Evolutionary conservation across 768 basidiomycete genomes (phyloP).

Genomic region (Termitomyces sp.): DNA sequence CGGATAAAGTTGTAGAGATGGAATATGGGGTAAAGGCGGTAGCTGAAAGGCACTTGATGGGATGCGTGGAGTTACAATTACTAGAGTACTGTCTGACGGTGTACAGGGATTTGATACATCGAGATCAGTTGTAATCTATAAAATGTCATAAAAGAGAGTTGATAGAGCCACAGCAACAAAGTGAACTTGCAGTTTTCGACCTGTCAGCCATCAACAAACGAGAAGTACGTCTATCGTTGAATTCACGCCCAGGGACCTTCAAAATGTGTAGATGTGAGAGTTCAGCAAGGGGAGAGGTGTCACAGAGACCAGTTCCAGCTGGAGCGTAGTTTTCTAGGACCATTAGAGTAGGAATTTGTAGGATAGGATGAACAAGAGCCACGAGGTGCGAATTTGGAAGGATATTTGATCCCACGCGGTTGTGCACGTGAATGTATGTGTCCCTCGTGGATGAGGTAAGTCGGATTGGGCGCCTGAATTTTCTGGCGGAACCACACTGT

Average conservation of each 20-base stretch:
- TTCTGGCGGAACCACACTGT: background rate
- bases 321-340: conserved; percentile 1
- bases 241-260: background rate
- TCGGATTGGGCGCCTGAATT: background rate
- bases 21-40: conserved; percentile 30
- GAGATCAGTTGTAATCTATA: conserved; percentile 3
- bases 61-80: background rate
- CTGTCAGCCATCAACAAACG: conserved; percentile 4
- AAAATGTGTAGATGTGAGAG: conserved; percentile 1
- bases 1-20: conserved; percentile 33
- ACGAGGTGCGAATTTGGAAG: background rate
- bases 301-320: conserved; percentile 8
- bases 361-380: background rate
- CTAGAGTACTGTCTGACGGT: background rate
- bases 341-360: conserved; percentile 4
- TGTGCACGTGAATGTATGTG: background rate
- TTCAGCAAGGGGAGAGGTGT: background rate
- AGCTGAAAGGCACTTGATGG: conserved; percentile 10
- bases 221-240: background rate
- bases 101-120: background rate
- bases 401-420: background rate
- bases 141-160: background rate
- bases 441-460: background rate
- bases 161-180: background rate
- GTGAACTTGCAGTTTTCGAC: background rate